Conservation (phyloP, 139 green algal species). For the Yamagishiella unicocca region DNA sequence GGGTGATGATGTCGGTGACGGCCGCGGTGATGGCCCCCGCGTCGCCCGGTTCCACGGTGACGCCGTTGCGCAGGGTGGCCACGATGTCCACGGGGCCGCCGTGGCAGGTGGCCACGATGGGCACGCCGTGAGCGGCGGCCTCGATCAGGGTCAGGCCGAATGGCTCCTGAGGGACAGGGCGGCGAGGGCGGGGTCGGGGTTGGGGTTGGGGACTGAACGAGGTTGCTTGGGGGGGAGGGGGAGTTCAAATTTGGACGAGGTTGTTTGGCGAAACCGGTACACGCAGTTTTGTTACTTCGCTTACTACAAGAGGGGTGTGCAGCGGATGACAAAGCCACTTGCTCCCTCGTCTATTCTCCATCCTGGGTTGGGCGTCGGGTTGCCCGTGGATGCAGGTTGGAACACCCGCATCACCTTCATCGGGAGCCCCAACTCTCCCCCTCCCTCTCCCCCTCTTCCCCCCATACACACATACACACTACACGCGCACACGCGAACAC, state of each 20-base stretch:
- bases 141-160: conserved; percentile 97
- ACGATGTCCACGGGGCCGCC: conserved; percentile 93
- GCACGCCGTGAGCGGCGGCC: conserved; percentile 93
- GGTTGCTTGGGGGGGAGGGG: too few relatives aligned
- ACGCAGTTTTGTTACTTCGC: too few relatives aligned
- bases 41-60: conserved; percentile 92
- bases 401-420: too few relatives aligned
- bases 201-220: neutral
- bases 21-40: conserved; percentile 74
- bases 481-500: too few relatives aligned
- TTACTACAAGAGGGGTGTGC: too few relatives aligned
- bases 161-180: conserved; percentile 89
- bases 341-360: neutral
- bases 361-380: too few relatives aligned
- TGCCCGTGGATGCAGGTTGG: too few relatives aligned
- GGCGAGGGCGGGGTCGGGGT: neutral
- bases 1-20: conserved; percentile 87
- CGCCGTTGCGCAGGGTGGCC: conserved; percentile 84
- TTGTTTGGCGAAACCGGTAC: too few relatives aligned
- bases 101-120: conserved; percentile 95
- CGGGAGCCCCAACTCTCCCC: neutral
- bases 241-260: too few relatives aligned
- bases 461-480: too few relatives aligned
- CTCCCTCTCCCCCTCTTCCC: too few relatives aligned
- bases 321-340: neutral